phyloP scores from a whole-genome alignment of 768 basidiomycete genomes.

The Collybiopsis luxurians region DNA sequence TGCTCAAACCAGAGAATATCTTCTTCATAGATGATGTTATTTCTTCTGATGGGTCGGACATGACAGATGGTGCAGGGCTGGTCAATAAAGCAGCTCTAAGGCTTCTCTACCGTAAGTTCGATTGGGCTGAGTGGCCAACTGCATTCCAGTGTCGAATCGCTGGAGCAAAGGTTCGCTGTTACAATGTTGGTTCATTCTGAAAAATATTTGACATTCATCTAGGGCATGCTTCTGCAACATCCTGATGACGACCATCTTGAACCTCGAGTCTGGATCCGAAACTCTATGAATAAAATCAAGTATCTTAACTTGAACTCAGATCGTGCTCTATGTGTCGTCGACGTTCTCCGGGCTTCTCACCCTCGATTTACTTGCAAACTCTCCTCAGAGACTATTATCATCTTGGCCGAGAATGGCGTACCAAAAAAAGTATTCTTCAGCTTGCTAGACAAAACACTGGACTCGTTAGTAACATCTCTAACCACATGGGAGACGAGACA shows the following conservation, averaged over 20 bases:
- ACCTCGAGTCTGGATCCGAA: slow-evolving; percentile 29
- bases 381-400: slow-evolving; percentile 58
- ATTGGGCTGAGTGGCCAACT: slow-evolving; percentile 30
- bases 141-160: slow-evolving; percentile 37
- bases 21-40: slow-evolving; percentile 30
- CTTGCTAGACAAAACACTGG: slow-evolving; percentile 33
- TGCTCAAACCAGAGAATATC: slow-evolving; percentile 28
- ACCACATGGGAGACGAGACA: slow-evolving; percentile 43
- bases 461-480: slow-evolving; percentile 33
- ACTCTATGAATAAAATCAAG: slow-evolving; percentile 35
- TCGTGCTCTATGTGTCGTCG: slow-evolving; percentile 44
- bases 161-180: slow-evolving; percentile 30
- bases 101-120: slow-evolving; percentile 21
- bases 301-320: slow-evolving; percentile 25
- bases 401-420: slow-evolving; percentile 65
- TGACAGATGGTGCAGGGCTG: slow-evolving; percentile 41
- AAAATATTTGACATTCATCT: not conserved
- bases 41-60: slow-evolving; percentile 25
- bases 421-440: slow-evolving; percentile 35
- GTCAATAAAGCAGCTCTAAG: slow-evolving; percentile 30
- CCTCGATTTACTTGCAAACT: slow-evolving; percentile 44
- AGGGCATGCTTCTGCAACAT: slow-evolving; percentile 28
- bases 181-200: not conserved
- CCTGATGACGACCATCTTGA: slow-evolving; percentile 18
- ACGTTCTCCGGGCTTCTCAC: slow-evolving; percentile 50